Base-by-base conservation (phyloP, 768 basidiomycete species). In the Nidularia pulvinata region DNA sequence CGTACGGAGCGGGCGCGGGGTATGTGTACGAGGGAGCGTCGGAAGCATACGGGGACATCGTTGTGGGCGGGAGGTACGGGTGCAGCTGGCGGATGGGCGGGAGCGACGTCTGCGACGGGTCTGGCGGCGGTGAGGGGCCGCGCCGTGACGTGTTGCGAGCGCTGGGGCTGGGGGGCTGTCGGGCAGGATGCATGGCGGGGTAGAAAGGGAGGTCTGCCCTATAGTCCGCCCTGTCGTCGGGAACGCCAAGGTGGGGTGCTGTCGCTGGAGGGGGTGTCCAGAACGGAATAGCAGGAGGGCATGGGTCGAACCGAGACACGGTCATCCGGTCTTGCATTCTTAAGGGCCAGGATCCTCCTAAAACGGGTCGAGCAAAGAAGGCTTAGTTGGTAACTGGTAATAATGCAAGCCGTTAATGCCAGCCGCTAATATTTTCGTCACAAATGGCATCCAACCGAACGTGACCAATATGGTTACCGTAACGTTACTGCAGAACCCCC, bases 71-170 rank as follows among this genome's bases (percentile, higher is more conserved):
- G 19, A 86, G 78, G 67, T 82, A 84, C 32, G 83, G 84, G 64
- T 88, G 85, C 22, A 89, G 72, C 34, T 86, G 81, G 49, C 82
- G 83, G 61, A 90, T 89, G 48, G 88, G 83, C 4, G 88, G 88
- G 30, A 89, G 74, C 47, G 73, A 73, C 2, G 71, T 71, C 36
- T 70, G 71, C 30, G 59, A 45, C 67, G 69, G 7, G 69, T 46
- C 65, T 68, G 64, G 30, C 61, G 57, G 7, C 56, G 48, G 48
- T 52, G 61, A 13, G 55, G 25, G 25, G 59, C 53, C 13, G 61
- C 51, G 22, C 57, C 67, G 61, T 46, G 61, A 55, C 47, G 58
- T 54, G 48, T 60, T 57, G 14, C 56, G 54, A 32, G 61, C 43
- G 61, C 56, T 37, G 67, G 54, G 34, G 62, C 60, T 50, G 55